A percentile compares a stretch with the other conserved stretches of the same genome.
These are phyloP conservation scores for Blastocystis sp. DNA, from an alignment of 352 stramenopile genomes.

Conservation along the genomic window DNA sequence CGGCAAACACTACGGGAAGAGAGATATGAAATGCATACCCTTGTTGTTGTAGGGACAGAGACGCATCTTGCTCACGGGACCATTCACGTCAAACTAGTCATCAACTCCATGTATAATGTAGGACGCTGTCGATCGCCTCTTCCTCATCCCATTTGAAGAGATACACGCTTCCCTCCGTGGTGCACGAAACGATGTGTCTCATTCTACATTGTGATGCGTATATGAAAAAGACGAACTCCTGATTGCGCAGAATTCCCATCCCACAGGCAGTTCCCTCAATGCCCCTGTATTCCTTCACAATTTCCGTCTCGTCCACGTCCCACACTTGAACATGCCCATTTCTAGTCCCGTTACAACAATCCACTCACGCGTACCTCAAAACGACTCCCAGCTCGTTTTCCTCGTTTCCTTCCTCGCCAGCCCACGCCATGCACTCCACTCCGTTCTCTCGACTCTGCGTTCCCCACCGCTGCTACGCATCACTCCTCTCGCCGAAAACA, in stretches of 20 bases:
- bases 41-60: slow-evolving; percentile 50
- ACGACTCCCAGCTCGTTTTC: slow-evolving; percentile 44
- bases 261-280: slow-evolving; percentile 10
- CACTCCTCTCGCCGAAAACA: neutral
- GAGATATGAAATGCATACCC: neutral
- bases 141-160: slow-evolving; percentile 41
- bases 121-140: neutral
- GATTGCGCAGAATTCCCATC: slow-evolving; percentile 11
- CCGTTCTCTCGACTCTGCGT: slow-evolving; percentile 10
- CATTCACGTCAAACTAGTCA: slow-evolving; percentile 48
- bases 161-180: slow-evolving; percentile 26
- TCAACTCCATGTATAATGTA: neutral
- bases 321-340: slow-evolving; percentile 64
- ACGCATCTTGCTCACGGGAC: slow-evolving; percentile 41
- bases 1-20: slow-evolving; percentile 72
- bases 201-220: neutral
- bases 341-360: slow-evolving; percentile 18
- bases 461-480: slow-evolving; percentile 47
- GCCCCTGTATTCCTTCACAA: slow-evolving; percentile 25
- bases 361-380: neutral
- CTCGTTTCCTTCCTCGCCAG: slow-evolving; percentile 15
- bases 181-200: slow-evolving; percentile 14
- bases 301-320: slow-evolving; percentile 54
- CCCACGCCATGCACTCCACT: slow-evolving; percentile 47
- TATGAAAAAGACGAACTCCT: neutral